Conservation (phyloP, 805 yeast genomes). For the Saturnispora ahearnii region DNA sequence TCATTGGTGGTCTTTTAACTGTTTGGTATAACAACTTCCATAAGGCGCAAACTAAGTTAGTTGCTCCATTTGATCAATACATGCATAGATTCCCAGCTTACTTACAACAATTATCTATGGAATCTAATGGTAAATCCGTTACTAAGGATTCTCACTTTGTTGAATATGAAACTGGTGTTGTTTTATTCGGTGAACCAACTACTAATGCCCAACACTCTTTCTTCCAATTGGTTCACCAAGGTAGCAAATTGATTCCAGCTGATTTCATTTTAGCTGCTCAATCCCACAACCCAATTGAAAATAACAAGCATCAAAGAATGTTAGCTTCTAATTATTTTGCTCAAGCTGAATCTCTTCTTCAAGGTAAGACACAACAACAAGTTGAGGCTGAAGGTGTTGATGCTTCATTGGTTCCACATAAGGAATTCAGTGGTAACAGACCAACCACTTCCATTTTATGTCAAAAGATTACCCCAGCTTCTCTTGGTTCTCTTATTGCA, state of each 20-base stretch:
- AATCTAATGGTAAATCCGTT: slow-evolving; percentile 97
- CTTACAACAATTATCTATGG: slow-evolving; percentile 97
- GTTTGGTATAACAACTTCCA: slow-evolving; percentile 99
- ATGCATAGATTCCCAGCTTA: slow-evolving; percentile 99
- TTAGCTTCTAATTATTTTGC: slow-evolving; percentile 99
- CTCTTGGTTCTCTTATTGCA: slow-evolving; percentile 92
- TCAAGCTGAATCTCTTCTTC: slow-evolving; percentile 95
- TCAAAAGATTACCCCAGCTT: slow-evolving; percentile 92
- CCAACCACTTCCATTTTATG: slow-evolving; percentile 97
- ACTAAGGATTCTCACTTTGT: slow-evolving; percentile 87
- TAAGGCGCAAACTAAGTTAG: slow-evolving; percentile 96
- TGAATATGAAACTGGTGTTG: slow-evolving; percentile 91
- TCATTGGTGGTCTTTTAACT: slow-evolving; percentile 83
- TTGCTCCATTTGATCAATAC: slow-evolving; percentile 98
- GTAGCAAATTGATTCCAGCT: slow-evolving; percentile 93
- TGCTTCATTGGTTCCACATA: slow-evolving; percentile 85
- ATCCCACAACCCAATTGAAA: slow-evolving; percentile 94
- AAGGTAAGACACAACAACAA: slow-evolving; percentile 80
- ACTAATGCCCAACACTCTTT: slow-evolving; percentile 98
- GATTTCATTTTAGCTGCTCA: slow-evolving; percentile 96
- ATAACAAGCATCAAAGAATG: slow-evolving; percentile 93
- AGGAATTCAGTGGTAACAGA: slow-evolving; percentile 95
- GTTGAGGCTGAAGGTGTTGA: slow-evolving; percentile 81
- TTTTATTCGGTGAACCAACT: slow-evolving; percentile 96
- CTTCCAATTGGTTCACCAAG: slow-evolving; percentile 99